These are phyloP conservation scores for Magnaporthiopsis incrustans DNA, from an alignment of 2,329 filamentous ascomycete species.

Conservation along the genomic window DNA sequence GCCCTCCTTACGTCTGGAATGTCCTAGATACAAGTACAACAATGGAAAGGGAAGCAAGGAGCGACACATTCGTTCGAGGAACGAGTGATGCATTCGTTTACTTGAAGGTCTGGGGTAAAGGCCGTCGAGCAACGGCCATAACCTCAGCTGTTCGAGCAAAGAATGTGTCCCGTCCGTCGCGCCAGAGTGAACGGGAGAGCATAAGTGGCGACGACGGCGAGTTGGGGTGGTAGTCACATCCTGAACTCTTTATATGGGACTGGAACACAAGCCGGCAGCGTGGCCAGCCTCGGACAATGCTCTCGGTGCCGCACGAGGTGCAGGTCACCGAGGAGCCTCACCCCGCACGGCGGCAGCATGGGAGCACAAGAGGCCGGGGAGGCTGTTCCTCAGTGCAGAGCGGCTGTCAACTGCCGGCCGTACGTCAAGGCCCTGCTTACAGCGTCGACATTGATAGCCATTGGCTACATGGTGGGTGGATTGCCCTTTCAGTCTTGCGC, in stretches of 20 bases:
- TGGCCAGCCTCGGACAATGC: neutral
- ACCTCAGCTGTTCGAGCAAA: conserved; percentile 1
- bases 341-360: neutral
- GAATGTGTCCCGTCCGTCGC: neutral
- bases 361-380: no score
- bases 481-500: no score
- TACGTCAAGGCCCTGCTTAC: neutral
- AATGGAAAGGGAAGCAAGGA: neutral
- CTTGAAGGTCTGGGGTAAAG: neutral
- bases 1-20: neutral
- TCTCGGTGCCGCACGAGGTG: neutral
- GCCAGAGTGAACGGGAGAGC: neutral
- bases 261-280: neutral
- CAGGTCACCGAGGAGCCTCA: neutral
- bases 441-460: neutral
- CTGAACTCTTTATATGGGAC: neutral
- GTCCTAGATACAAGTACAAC: neutral
- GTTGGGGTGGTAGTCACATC: neutral
- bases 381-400: no score
- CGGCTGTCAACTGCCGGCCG: no score
- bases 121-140: conserved; percentile 5
- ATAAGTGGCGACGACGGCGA: neutral
- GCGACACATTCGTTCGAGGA: neutral
- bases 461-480: neutral
- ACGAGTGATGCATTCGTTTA: neutral